These are phyloP conservation scores for Aspergillus spinulosporus DNA, from an alignment of 2,329 filamentous ascomycete genomes.

Conservation along the genomic window DNA sequence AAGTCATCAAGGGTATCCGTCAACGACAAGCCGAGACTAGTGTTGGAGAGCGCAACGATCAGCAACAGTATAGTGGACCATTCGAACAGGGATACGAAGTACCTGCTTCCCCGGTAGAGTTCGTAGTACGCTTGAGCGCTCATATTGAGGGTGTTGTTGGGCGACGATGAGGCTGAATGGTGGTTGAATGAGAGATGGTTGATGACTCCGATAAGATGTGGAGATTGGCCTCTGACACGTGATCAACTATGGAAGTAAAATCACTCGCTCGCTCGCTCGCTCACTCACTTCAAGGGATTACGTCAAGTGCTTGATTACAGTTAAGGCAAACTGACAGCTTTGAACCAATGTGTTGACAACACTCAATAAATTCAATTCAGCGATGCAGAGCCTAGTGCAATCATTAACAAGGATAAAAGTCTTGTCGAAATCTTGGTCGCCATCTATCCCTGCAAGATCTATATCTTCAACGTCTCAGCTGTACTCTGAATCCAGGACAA, in stretches of 20 bases:
- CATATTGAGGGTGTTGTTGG: constrained; percentile 38
- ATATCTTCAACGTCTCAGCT: neutral
- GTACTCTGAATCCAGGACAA: neutral
- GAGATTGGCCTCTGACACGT: neutral
- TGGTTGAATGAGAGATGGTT: constrained; percentile 11
- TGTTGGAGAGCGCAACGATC: constrained; percentile 13
- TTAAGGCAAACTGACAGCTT: too few relatives aligned
- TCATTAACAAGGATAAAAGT: neutral
- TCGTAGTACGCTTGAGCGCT: constrained; percentile 71
- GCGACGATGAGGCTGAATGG: constrained; percentile 11
- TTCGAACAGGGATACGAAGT: constrained; percentile 32
- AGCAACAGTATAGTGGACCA: neutral
- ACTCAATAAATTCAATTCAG: neutral
- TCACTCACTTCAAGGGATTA: too few relatives aligned
- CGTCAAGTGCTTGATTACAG: too few relatives aligned
- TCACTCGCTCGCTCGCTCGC: too few relatives aligned
- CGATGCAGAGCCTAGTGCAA: neutral
- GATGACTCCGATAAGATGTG: constrained; percentile 6
- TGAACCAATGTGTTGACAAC: neutral
- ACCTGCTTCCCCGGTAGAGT: constrained; percentile 98
- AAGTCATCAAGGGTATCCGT: constrained; percentile 97
- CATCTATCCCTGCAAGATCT: neutral
- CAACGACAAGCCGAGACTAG: constrained; percentile 85
- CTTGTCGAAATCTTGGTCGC: neutral
- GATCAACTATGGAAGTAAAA: too few relatives aligned